Base-by-base conservation (phyloP, 192 early-diverging fungal genomes). In the Mortierella hygrophila region DNA sequence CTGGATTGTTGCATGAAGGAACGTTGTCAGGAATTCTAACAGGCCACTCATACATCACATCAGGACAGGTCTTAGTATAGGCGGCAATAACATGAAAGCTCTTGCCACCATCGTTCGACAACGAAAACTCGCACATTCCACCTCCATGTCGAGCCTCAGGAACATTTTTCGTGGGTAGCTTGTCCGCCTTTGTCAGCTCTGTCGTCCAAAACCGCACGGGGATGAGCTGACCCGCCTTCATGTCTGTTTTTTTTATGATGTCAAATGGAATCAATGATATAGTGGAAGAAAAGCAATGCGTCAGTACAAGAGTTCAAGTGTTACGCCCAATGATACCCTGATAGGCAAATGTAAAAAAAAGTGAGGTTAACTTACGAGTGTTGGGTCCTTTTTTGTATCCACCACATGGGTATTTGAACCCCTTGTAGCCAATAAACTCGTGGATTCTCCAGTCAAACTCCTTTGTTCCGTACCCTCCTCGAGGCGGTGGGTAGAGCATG, bases 81-180 rank as follows among this genome's bases (percentile, higher is more conserved):
- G 77, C 79, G 0, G 75, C 88, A 75, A 89, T 80, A 23, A 83
- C 75, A 69, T 82, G 83, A 32, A 81, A 96, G 29, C 90, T 90
- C 37, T 90, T 88, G 60, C 93, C 93, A 26, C 90, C 92, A 72
- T 96, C 92, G 47, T 91, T 91, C 2, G 91, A 92, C 29, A 96
- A 72, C 2, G 94, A 85, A 78, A 96, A 94, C 81, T 95, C 92
- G 72, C 94, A 94, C 80, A 94, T 90, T 16, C 95, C 95, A 38
- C 94, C 94, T 41, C 88, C 91, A 85, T 94, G 94, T 11, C 90
- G 88, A 7, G 92, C 92, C 15, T 91, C 88, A 47, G 82, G 79
- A 18, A 87, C 81, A 0, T 74, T 52, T 26, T 85, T 81, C 32
- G 80, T 75, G 4, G 77, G 77, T n/a, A 81, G 18, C 21, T 60